Evolutionary conservation across 1,284 basidiomycete genomes (phyloP).

Genomic region (Pulveroboletus sp.): DNA sequence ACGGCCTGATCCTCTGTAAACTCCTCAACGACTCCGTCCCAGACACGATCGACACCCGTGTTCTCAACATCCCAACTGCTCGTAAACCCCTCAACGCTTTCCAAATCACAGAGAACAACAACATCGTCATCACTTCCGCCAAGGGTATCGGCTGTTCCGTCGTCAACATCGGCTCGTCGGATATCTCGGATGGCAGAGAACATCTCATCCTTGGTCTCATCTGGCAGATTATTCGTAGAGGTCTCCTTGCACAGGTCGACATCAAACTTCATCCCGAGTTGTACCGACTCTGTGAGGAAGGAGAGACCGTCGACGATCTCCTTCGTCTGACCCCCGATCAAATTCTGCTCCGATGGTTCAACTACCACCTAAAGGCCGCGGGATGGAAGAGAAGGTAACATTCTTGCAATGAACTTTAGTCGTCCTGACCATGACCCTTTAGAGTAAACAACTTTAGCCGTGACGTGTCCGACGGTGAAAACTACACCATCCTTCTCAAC

Average conservation of each 20-base stretch:
- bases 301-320: constrained; percentile 95
- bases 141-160: constrained; percentile 98
- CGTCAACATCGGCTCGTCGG: constrained; percentile 95
- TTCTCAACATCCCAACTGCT: constrained; percentile 84
- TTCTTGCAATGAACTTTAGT: neutral
- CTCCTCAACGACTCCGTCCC: constrained; percentile 99
- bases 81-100: constrained; percentile 89
- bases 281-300: constrained; percentile 94
- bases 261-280: constrained; percentile 98
- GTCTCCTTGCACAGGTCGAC: constrained; percentile 92
- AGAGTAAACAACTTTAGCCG: constrained; percentile 98
- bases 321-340: constrained; percentile 94
- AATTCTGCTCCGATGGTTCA: constrained; percentile 97
- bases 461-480: constrained; percentile 94
- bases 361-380: constrained; percentile 96
- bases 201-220: constrained; percentile 98
- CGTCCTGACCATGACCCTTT: constrained; percentile 17
- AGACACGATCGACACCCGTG: constrained; percentile 98
- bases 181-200: constrained; percentile 92
- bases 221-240: constrained; percentile 97
- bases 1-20: constrained; percentile 96
- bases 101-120: constrained; percentile 99
- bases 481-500: constrained; percentile 94
- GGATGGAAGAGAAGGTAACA: constrained; percentile 82
- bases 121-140: constrained; percentile 97